These are phyloP conservation scores for Colletotrichum zoysiae DNA, from an alignment of 2,329 filamentous ascomycete genomes.

Conservation along the genomic window DNA sequence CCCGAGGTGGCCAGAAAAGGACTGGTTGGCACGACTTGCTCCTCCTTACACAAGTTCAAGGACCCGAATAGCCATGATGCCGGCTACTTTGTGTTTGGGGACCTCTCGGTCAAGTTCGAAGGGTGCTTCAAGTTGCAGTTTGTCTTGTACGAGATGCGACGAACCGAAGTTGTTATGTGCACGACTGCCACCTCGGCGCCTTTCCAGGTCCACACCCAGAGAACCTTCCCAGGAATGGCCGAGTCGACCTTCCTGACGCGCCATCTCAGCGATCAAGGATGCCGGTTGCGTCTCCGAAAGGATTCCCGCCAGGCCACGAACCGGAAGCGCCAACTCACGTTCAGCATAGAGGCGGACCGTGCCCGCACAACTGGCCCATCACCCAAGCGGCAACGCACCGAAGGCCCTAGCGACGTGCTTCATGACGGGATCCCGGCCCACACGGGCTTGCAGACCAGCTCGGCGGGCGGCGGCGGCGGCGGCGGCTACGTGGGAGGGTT, in stretches of 20 bases:
- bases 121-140: slow-evolving; percentile 82
- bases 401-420: not conserved
- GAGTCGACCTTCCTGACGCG: slow-evolving; percentile 86
- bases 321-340: slow-evolving; percentile 51
- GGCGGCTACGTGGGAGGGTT: not conserved
- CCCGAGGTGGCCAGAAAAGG: slow-evolving; percentile 56
- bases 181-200: slow-evolving; percentile 68
- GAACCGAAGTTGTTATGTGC: slow-evolving; percentile 44
- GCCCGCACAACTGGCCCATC: not conserved
- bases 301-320: slow-evolving; percentile 74
- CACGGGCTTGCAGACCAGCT: not conserved
- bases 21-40: slow-evolving; percentile 79
- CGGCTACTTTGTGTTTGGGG: slow-evolving; percentile 91
- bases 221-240: slow-evolving; percentile 82
- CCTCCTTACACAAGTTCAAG: slow-evolving; percentile 85
- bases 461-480: not conserved
- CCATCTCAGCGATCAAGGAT: slow-evolving; percentile 88
- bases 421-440: not conserved
- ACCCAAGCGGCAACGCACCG: not conserved
- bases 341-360: slow-evolving; percentile 2
- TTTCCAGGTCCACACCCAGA: slow-evolving; percentile 75
- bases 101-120: slow-evolving; percentile 82
- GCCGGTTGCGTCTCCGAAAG: slow-evolving; percentile 84
- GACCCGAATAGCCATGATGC: slow-evolving; percentile 82
- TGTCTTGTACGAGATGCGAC: slow-evolving; percentile 73